Percentiles rank a stretch among this genome's conserved stretches.
These are phyloP conservation scores for Rhizopogon vesiculosus DNA, from an alignment of 768 basidiomycete species.

Conservation along the genomic window DNA sequence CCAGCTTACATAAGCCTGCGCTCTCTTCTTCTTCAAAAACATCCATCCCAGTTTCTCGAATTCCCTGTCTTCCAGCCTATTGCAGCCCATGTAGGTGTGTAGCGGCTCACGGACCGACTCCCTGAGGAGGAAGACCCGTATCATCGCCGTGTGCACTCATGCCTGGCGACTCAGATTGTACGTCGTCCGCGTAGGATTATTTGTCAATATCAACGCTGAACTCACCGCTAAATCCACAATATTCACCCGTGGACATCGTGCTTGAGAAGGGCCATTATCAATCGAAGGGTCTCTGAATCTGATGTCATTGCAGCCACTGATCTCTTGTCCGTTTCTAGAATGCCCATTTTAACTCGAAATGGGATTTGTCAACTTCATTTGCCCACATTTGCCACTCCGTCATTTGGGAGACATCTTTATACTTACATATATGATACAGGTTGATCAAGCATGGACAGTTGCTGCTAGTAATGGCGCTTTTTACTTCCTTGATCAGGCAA, in stretches of 20 bases:
- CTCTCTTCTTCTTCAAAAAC: background rate
- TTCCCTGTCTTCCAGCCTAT: no score
- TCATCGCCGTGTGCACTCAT: no score
- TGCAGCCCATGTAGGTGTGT: no score
- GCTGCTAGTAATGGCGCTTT: background rate
- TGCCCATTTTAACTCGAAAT: background rate
- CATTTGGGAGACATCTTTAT: background rate
- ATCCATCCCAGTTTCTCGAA: no score
- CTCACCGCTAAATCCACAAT: background rate
- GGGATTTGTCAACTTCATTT: background rate
- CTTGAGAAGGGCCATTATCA: background rate
- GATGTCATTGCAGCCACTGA: background rate
- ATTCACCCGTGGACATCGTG: background rate
- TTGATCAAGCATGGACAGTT: background rate
- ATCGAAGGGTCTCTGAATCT: background rate
- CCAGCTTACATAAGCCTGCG: constrained; percentile 2
- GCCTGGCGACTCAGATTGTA: no score
- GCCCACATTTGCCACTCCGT: no score
- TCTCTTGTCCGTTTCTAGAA: background rate
- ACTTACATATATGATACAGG: background rate
- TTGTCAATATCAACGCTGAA: background rate
- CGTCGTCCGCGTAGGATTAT: no score
- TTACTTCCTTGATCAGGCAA: constrained; percentile 2
- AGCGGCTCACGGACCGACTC: no score
- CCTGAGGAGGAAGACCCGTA: no score